Percentiles rank a stretch among this genome's conserved stretches.
Evolutionary conservation across 2,329 filamentous ascomycete species (phyloP).

Genomic region (Ophiostoma australiae): DNA sequence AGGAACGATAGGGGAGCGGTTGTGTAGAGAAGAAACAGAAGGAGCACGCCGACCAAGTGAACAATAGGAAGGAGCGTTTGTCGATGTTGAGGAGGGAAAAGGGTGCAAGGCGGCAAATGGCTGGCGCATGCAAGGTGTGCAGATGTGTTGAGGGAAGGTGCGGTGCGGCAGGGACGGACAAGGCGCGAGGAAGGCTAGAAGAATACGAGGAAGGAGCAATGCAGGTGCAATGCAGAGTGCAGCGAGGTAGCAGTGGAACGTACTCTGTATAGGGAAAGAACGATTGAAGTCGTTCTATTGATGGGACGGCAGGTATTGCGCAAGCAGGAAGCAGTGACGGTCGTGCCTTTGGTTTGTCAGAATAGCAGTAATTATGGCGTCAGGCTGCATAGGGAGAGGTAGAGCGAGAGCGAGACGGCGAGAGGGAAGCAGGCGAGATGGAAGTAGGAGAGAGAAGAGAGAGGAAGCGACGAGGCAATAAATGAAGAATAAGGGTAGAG

Average conservation of each 20-base stretch:
- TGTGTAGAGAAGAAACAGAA: not conserved
- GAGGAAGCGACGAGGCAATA: no score
- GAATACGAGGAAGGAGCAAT: not conserved
- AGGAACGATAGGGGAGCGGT: not conserved
- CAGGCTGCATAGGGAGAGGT: not conserved
- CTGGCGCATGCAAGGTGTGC: not conserved
- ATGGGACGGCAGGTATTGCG: not conserved
- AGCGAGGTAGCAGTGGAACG: not conserved
- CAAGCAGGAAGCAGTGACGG: not conserved
- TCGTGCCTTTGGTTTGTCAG: not conserved
- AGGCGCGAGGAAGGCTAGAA: not conserved
- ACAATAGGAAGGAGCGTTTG: not conserved
- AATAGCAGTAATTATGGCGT: not conserved
- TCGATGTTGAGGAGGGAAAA: not conserved
- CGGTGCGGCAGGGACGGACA: not conserved
- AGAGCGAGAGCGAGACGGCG: not conserved
- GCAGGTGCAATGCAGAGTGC: not conserved
- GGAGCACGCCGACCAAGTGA: not conserved
- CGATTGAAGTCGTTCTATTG: slow-evolving; percentile 5
- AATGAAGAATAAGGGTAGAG: no score
- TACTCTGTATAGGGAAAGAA: not conserved
- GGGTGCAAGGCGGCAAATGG: not conserved
- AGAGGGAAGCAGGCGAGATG: not conserved
- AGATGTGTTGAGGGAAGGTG: slow-evolving; percentile 1
- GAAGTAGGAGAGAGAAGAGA: not conserved